phyloP scores from a whole-genome alignment of 2,329 filamentous ascomycete genomes.

The Clonostachys solani region DNA sequence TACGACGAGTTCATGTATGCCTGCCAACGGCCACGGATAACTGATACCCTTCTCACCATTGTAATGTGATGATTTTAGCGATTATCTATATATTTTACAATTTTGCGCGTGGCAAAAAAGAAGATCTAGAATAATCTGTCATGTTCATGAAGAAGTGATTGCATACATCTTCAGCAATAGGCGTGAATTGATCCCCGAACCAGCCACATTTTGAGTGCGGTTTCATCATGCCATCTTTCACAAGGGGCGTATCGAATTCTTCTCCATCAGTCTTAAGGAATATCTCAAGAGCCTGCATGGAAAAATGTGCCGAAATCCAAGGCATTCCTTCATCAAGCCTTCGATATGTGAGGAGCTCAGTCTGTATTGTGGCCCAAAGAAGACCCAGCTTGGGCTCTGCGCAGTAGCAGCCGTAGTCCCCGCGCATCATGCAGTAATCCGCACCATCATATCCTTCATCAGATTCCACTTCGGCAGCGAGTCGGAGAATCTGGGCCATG shows the following conservation, averaged over 20 bases:
- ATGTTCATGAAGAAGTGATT: no score
- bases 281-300: background rate
- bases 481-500: background rate
- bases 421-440: background rate
- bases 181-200: background rate
- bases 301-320: background rate
- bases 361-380: background rate
- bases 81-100: no score
- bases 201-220: background rate
- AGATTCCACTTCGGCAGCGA: background rate
- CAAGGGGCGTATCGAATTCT: background rate
- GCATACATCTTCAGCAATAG: no score
- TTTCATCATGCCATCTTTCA: background rate
- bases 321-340: background rate
- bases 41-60: no score
- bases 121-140: no score
- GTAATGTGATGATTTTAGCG: no score
- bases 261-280: background rate
- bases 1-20: no score
- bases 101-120: no score
- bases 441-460: background rate
- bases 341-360: background rate
- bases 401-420: background rate
- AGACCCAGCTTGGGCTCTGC: background rate
- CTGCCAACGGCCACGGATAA: no score